Base-by-base conservation (phyloP, 164 flowering plant genomes). In the Akebia trifoliata region DNA sequence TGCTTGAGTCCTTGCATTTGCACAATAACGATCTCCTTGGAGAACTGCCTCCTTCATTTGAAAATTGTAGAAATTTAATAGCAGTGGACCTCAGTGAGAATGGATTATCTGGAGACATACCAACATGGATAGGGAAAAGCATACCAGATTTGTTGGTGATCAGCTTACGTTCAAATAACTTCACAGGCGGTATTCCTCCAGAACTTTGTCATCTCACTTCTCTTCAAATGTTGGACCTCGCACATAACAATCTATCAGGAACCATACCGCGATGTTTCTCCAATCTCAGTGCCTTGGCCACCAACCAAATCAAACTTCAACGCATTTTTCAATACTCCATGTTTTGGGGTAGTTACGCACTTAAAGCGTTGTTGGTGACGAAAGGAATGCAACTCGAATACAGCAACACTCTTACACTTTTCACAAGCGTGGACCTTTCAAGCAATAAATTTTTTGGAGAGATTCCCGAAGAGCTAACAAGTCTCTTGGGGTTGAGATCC, bases 151-250 rank as follows among this genome's bases (percentile, higher is more conserved):
- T 71, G 18, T 3, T 0, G 18, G 6, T 64, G 29, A 54, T 78
- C 0, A 37, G 55, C n/a, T 47, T 81, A 11, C 56, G 64, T 4
- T 50, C 57, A 2, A 78, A 82, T 32, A 39, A 48, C 11, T 71
- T 72, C 11, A 0, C 8, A n/a, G 77, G 80, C 0, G 8, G 0
- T 4, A 58, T 80, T 34, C 69, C 77, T 31, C 15, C 12, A 0
- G 38, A 65, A 15, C 29, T 75, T 0, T 75, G 81, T 47, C 21
- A 10, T 3, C 28, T 69, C 0, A 14, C 24, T 12, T 20, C 25
- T 34, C 72, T 77, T 18, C 77, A 72, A 37, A 20, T 67, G 11
- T 24, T 74, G 32, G 81, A 79, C 42, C 51, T 75, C 31, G 65
- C 74, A 9, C 12, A 43, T 2, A 77, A 72, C 17, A 56, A 56